These are phyloP conservation scores for Pleurotus tuber-regium DNA, from an alignment of 768 basidiomycete species.

Conservation along the genomic window DNA sequence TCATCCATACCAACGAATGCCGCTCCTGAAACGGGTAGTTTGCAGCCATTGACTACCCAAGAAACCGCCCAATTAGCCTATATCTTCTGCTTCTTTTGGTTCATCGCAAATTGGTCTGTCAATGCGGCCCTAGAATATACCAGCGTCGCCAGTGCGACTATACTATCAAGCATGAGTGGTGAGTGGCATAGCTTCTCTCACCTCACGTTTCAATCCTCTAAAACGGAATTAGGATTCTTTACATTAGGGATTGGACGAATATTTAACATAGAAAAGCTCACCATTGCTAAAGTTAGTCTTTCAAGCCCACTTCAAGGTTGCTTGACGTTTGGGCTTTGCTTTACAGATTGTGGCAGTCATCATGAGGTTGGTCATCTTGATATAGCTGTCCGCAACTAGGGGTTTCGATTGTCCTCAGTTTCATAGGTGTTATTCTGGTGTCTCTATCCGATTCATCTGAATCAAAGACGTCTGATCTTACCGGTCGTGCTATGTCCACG, in stretches of 20 bases:
- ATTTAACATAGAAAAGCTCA: conserved; percentile 78
- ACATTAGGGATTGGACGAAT: conserved; percentile 82
- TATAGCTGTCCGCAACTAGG: not conserved
- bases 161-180: conserved; percentile 90
- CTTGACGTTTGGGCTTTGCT: not conserved
- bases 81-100: conserved; percentile 88
- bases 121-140: conserved; percentile 85
- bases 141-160: conserved; percentile 91
- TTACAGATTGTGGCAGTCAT: conserved; percentile 61
- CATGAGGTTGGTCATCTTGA: conserved; percentile 64
- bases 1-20: too few relatives aligned
- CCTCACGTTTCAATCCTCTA: not conserved
- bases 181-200: conserved; percentile 20
- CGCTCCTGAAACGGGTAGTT: too few relatives aligned
- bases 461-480: conserved; percentile 21
- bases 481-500: conserved; percentile 11
- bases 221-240: conserved; percentile 73
- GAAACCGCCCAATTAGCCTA: conserved; percentile 82
- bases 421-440: conserved; percentile 84
- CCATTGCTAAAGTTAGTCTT: conserved; percentile 47
- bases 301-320: not conserved
- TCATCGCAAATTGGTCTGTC: conserved; percentile 89
- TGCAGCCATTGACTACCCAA: conserved; percentile 46
- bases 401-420: conserved; percentile 37
- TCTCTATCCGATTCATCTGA: conserved; percentile 74